phyloP scores from a whole-genome alignment of 1,284 basidiomycete genomes.

The Leccinum angustisporum region DNA sequence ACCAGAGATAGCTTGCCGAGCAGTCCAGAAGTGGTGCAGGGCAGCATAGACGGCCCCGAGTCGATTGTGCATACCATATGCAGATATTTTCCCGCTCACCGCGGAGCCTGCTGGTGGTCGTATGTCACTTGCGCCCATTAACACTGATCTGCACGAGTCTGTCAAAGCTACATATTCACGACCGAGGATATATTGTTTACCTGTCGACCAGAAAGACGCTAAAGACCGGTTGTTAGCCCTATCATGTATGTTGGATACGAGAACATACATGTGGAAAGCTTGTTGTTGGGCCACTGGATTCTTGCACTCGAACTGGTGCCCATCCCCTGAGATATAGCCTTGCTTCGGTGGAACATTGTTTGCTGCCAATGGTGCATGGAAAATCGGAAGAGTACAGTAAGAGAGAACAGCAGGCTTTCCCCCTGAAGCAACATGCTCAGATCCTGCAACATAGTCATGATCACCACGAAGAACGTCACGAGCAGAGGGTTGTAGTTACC shows the following conservation, averaged over 20 bases:
- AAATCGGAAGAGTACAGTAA: constrained; percentile 52
- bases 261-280: constrained; percentile 58
- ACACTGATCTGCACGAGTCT: constrained; percentile 42
- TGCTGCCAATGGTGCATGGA: constrained; percentile 44
- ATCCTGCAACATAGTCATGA: constrained; percentile 9
- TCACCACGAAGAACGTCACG: neutral
- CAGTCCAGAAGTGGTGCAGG: constrained; percentile 51
- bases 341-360: constrained; percentile 34
- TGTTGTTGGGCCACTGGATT: constrained; percentile 52
- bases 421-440: constrained; percentile 46
- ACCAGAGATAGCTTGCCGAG: constrained; percentile 40
- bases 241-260: neutral
- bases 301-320: constrained; percentile 46
- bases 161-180: neutral
- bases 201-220: constrained; percentile 57
- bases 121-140: constrained; percentile 45
- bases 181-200: constrained; percentile 21
- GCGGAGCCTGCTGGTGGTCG: constrained; percentile 43
- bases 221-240: constrained; percentile 1
- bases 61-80: constrained; percentile 40
- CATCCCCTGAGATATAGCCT: constrained; percentile 55
- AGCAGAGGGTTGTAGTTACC: constrained; percentile 33
- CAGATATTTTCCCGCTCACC: constrained; percentile 22
- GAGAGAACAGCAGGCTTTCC: constrained; percentile 46
- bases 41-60: constrained; percentile 59